Percentiles rank a stretch among this genome's conserved stretches.
Evolutionary conservation across 257 asterid species (phyloP).

Genomic region (Ajuga chamaepitys): DNA sequence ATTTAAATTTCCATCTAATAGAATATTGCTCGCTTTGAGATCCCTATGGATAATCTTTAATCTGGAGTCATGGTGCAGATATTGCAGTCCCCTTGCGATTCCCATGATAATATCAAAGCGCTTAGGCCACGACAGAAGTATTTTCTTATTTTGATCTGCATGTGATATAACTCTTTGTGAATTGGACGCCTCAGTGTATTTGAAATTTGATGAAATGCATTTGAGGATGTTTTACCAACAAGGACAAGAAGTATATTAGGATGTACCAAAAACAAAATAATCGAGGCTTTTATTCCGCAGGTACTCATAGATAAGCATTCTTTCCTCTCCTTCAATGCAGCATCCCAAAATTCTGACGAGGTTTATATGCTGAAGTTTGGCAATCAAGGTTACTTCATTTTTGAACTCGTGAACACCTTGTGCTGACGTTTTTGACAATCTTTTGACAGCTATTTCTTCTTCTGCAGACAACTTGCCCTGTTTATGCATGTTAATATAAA

Average conservation of each 20-base stretch:
- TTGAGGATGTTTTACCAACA: not conserved
- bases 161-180: not conserved
- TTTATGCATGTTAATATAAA: not conserved
- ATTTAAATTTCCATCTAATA: no score
- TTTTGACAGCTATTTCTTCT: conserved; percentile 37
- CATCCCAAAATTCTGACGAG: conserved; percentile 40
- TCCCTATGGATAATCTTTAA: no score
- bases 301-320: conserved; percentile 16
- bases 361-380: conserved; percentile 40
- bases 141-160: not conserved
- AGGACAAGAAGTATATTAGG: not conserved
- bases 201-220: no score
- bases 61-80: conserved; percentile 11
- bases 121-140: not conserved
- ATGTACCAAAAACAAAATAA: conserved; percentile 16
- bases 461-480: conserved; percentile 30
- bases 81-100: conserved; percentile 7
- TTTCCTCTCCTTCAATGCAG: conserved; percentile 31
- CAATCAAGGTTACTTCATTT: conserved; percentile 25
- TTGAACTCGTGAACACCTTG: conserved; percentile 39
- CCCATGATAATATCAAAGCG: conserved; percentile 4
- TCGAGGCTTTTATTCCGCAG: conserved; percentile 22
- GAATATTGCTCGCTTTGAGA: no score
- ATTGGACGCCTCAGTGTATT: not conserved
- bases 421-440: conserved; percentile 26